Conservation (phyloP, 129 eudicot genomes). For the Chrysanthemum lavandulifolium region DNA sequence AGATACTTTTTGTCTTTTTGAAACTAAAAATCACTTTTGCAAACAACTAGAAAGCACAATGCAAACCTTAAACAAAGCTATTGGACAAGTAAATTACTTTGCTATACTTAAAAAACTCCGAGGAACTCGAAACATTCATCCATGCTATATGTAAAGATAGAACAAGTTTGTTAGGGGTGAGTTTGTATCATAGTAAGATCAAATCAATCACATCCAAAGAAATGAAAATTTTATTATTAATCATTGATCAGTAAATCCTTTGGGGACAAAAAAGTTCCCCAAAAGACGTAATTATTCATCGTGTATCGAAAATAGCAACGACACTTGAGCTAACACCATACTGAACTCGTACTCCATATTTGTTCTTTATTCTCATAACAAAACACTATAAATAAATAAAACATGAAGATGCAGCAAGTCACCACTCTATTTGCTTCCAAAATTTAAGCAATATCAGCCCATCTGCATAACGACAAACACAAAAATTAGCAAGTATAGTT, state of each 20-base stretch:
- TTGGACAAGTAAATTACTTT: neutral
- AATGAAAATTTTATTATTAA: too few relatives aligned
- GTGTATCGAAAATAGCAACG: neutral
- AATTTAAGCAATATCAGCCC: slow-evolving; percentile 45
- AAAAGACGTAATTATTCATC: too few relatives aligned
- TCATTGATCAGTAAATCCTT: too few relatives aligned
- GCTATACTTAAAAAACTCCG: too few relatives aligned
- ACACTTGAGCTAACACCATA: neutral
- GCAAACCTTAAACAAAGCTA: neutral
- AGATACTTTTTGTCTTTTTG: neutral
- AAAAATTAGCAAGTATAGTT: neutral
- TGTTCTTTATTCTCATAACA: neutral
- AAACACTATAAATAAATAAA: slow-evolving; percentile 5
- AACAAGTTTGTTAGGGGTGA: too few relatives aligned
- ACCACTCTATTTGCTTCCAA: neutral
- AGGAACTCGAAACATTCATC: too few relatives aligned
- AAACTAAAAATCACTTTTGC: neutral
- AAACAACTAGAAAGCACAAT: neutral
- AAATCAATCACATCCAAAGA: too few relatives aligned
- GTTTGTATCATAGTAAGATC: too few relatives aligned
- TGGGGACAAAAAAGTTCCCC: too few relatives aligned
- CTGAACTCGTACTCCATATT: neutral
- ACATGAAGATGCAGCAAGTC: neutral
- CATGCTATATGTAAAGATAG: too few relatives aligned
- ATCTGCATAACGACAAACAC: slow-evolving; percentile 41